These are phyloP conservation scores for Pseudogymnoascus sp. DNA, from an alignment of 2,329 filamentous ascomycete species.

Conservation along the genomic window DNA sequence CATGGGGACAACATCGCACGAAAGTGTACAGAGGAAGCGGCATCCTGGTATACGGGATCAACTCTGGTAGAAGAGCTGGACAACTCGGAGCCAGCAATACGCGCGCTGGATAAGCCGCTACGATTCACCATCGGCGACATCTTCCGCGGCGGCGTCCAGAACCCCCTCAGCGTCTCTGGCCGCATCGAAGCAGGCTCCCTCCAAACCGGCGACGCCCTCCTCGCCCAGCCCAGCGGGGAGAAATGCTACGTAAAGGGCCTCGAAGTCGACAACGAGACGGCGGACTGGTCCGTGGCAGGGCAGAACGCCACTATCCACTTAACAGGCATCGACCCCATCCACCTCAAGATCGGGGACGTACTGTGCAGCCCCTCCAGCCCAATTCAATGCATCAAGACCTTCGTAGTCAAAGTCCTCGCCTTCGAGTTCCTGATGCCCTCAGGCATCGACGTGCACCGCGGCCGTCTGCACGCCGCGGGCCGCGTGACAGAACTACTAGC, in stretches of 20 bases:
- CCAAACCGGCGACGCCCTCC: constrained; percentile 72
- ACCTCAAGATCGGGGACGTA: constrained; percentile 78
- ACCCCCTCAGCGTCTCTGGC: constrained; percentile 76
- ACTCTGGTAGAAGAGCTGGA: constrained; percentile 82
- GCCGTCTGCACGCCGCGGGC: constrained; percentile 70
- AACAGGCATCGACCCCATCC: constrained; percentile 71
- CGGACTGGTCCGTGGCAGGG: constrained; percentile 87
- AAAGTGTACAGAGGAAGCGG: constrained; percentile 44
- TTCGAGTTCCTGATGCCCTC: constrained; percentile 87
- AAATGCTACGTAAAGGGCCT: constrained; percentile 74
- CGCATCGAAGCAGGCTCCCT: constrained; percentile 76
- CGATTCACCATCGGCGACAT: constrained; percentile 83
- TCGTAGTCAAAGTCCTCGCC: constrained; percentile 76
- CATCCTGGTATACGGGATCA: constrained; percentile 70
- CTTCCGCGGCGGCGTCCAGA: constrained; percentile 69
- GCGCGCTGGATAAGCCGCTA: constrained; percentile 68
- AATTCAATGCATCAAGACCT: constrained; percentile 60
- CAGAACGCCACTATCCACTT: constrained; percentile 83
- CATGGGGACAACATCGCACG: constrained; percentile 76
- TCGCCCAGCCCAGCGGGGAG: constrained; percentile 74
- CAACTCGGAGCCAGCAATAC: constrained; percentile 61
- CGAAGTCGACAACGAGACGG: constrained; percentile 61
- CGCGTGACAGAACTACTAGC: constrained; percentile 64
- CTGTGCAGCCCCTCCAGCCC: constrained; percentile 63
- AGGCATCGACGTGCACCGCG: constrained; percentile 80